These are phyloP conservation scores for Poa annua DNA, from an alignment of 176 grass and related monocot species.

Conservation along the genomic window DNA sequence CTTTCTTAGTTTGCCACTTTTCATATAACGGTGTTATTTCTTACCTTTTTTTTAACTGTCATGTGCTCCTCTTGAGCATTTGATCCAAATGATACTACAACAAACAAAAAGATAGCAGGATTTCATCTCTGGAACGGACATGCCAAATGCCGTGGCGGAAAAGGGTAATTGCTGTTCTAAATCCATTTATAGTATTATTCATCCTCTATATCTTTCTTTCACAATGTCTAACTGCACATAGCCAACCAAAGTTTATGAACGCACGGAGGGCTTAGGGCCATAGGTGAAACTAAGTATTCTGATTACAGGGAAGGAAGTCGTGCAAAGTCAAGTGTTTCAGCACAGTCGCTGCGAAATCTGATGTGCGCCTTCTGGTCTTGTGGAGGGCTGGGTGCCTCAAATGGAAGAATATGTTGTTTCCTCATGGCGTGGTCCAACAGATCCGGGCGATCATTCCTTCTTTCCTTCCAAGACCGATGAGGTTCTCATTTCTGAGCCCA, in stretches of 20 bases:
- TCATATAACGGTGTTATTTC: no score
- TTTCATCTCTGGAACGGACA: background rate
- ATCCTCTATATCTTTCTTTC: slow-evolving; percentile 21
- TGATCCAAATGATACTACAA: background rate
- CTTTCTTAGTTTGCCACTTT: background rate
- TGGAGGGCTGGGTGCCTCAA: background rate
- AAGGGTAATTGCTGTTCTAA: background rate
- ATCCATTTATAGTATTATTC: slow-evolving; percentile 34
- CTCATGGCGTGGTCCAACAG: background rate
- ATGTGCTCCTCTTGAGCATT: no score
- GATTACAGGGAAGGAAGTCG: slow-evolving; percentile 30
- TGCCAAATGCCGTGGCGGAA: background rate
- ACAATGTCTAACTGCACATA: slow-evolving; percentile 35
- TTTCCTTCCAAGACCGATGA: slow-evolving; percentile 5
- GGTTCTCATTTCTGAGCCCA: slow-evolving; percentile 6
- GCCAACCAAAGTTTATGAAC: slow-evolving; percentile 24
- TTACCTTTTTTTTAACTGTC: no score
- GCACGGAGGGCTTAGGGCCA: background rate
- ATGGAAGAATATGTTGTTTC: slow-evolving; percentile 27
- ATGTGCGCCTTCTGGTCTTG: background rate
- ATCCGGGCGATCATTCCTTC: slow-evolving; percentile 23
- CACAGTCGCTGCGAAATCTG: background rate
- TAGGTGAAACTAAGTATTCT: slow-evolving; percentile 10
- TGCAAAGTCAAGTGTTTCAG: background rate
- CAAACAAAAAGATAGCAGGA: background rate